These are phyloP conservation scores for Psilocybe azurescens DNA, from an alignment of 768 basidiomycete genomes.

Conservation along the genomic window DNA sequence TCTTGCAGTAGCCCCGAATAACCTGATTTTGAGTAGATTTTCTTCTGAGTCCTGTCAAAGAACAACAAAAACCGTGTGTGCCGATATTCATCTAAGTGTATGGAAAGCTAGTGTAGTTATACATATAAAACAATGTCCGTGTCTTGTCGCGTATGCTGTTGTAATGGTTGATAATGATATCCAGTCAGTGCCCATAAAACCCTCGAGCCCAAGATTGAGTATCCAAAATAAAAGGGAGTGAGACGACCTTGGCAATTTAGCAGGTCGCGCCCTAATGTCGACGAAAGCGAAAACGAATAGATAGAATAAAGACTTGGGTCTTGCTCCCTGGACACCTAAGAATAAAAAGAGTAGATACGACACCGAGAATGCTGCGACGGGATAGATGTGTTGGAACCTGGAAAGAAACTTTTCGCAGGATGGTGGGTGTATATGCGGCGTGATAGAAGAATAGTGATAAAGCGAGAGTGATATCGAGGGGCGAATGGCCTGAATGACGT, in stretches of 20 bases:
- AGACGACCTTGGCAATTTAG: background rate
- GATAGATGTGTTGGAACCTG: background rate
- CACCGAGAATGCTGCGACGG: background rate
- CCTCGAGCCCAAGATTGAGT: background rate
- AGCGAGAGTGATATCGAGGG: background rate
- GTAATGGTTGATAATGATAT: conserved; percentile 1
- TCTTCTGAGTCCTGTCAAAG: background rate
- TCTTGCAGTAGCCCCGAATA: background rate
- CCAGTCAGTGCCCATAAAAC: background rate
- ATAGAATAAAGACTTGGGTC: conserved; percentile 16
- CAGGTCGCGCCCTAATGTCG: background rate
- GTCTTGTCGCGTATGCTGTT: too few species aligned
- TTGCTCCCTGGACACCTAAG: conserved; percentile 26
- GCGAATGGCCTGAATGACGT: background rate
- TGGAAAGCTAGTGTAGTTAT: background rate
- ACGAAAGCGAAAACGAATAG: background rate
- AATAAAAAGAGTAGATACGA: conserved; percentile 8
- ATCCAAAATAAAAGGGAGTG: conserved; percentile 1
- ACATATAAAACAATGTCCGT: background rate
- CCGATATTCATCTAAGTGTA: background rate
- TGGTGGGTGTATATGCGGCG: background rate
- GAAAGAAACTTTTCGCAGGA: background rate
- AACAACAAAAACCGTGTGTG: background rate
- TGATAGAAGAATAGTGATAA: background rate
- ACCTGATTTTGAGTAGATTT: too few species aligned